Conservation (phyloP, 1,139 yeast genomes). For the Meyerozyma guilliermondii region DNA sequence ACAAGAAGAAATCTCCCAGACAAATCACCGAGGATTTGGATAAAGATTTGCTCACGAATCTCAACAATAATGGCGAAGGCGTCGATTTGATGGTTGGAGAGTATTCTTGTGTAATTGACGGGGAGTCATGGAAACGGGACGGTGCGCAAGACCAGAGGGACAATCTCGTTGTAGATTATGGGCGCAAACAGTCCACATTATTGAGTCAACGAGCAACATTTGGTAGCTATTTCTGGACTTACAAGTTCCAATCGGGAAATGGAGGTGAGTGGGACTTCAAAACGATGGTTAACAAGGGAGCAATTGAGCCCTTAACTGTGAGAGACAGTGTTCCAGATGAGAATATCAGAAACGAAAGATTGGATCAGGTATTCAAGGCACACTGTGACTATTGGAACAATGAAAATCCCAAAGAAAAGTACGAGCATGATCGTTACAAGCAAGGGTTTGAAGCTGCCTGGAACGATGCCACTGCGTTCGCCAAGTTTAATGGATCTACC, state of each 20-base stretch:
- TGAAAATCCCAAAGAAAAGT: constrained; percentile 52
- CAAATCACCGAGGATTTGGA: constrained; percentile 58
- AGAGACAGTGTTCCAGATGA: constrained; percentile 31
- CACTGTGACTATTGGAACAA: constrained; percentile 70
- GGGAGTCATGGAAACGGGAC: constrained; percentile 60
- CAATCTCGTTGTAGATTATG: constrained; percentile 33
- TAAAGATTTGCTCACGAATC: constrained; percentile 45
- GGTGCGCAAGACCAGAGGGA: constrained; percentile 41
- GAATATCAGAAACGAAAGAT: constrained; percentile 36
- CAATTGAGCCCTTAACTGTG: constrained; percentile 29
- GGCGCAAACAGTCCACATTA: constrained; percentile 35
- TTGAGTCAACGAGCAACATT: constrained; percentile 51
- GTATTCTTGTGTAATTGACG: constrained; percentile 83
- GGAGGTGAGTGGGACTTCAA: constrained; percentile 97
- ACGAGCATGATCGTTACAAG: constrained; percentile 75
- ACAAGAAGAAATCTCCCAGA: constrained; percentile 59
- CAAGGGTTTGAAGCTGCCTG: constrained; percentile 77
- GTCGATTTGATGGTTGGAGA: constrained; percentile 85
- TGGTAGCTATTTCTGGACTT: constrained; percentile 90
- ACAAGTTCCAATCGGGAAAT: constrained; percentile 76
- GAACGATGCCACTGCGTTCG: constrained; percentile 65
- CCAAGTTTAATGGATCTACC: constrained; percentile 60
- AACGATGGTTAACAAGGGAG: constrained; percentile 69
- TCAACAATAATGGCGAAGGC: constrained; percentile 40
- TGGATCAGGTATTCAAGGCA: constrained; percentile 32